A percentile compares a stretch with the other conserved stretches of the same genome.
phyloP scores from a whole-genome alignment of 306 rosid genomes.

The Canavalia gladiata region DNA sequence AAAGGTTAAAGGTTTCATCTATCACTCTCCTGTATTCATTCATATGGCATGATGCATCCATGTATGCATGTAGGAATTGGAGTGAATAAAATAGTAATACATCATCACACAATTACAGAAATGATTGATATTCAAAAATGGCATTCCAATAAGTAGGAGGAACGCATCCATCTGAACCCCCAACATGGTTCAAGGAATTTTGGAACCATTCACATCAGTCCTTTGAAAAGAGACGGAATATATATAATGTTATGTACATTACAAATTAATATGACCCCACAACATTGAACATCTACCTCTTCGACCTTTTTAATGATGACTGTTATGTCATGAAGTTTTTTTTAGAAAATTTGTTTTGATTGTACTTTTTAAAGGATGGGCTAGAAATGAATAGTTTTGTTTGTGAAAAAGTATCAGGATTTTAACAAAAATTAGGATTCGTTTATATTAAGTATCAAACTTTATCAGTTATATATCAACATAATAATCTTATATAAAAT shows the following conservation, averaged over 20 bases:
- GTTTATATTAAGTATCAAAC: neutral
- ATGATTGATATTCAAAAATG: neutral
- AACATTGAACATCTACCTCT: neutral
- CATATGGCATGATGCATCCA: neutral
- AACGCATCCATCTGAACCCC: neutral
- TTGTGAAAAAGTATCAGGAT: neutral
- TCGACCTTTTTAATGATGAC: constrained; percentile 6
- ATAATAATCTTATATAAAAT: too few species aligned
- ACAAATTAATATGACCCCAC: constrained; percentile 17
- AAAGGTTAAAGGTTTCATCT: neutral
- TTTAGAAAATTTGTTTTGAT: neutral
- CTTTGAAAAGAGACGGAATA: constrained; percentile 28
- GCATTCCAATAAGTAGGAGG: neutral
- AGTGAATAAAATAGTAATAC: neutral
- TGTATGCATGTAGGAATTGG: neutral
- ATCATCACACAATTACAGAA: neutral
- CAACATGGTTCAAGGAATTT: neutral
- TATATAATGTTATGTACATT: neutral
- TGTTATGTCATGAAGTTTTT: neutral
- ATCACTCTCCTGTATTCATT: neutral
- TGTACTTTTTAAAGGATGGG: neutral
- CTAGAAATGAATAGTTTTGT: neutral
- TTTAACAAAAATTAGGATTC: neutral
- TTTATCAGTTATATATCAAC: neutral
- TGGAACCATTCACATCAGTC: constrained; percentile 2